A percentile compares a stretch with the other conserved stretches of the same genome.
These are phyloP conservation scores for Linderniella brevidens DNA, from an alignment of 257 asterid genomes.

Conservation along the genomic window DNA sequence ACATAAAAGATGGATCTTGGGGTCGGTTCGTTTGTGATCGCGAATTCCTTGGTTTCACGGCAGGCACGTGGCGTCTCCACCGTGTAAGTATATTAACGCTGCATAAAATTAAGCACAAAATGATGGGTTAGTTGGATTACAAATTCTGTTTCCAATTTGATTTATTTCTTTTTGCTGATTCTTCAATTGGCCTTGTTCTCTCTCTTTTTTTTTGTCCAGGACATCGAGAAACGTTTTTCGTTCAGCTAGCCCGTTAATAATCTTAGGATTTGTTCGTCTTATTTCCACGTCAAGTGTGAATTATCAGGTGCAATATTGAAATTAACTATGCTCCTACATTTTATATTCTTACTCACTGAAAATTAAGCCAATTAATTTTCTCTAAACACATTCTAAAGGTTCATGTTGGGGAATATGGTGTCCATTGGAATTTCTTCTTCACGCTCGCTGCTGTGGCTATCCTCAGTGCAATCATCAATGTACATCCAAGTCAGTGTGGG, in stretches of 20 bases:
- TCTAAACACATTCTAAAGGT: conserved; percentile 30
- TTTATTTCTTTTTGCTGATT: conserved; percentile 10
- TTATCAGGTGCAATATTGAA: conserved; percentile 45
- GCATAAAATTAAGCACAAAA: no score
- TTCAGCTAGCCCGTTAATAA: conserved; percentile 59
- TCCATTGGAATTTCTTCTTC: conserved; percentile 98
- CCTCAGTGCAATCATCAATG: conserved; percentile 44
- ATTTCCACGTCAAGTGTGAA: conserved; percentile 62
- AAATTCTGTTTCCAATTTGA: conserved; percentile 1
- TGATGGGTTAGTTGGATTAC: no score
- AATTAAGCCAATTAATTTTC: conserved; percentile 7
- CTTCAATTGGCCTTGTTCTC: conserved; percentile 11
- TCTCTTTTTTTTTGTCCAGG: conserved; percentile 31
- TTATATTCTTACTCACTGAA: conserved; percentile 3
- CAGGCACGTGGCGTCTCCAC: conserved; percentile 65
- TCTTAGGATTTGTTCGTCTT: conserved; percentile 82
- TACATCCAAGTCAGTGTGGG: conserved; percentile 51
- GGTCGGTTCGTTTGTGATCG: conserved; percentile 80
- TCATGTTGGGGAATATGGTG: conserved; percentile 94
- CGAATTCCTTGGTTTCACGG: conserved; percentile 77
- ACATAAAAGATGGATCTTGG: conserved; percentile 87
- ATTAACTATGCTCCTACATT: conserved; percentile 4
- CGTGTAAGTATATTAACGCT: conserved; percentile 39
- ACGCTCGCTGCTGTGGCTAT: conserved; percentile 86
- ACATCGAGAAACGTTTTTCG: conserved; percentile 29